phyloP scores from a whole-genome alignment of 345 rosid genomes.

The Acer saccharum region DNA sequence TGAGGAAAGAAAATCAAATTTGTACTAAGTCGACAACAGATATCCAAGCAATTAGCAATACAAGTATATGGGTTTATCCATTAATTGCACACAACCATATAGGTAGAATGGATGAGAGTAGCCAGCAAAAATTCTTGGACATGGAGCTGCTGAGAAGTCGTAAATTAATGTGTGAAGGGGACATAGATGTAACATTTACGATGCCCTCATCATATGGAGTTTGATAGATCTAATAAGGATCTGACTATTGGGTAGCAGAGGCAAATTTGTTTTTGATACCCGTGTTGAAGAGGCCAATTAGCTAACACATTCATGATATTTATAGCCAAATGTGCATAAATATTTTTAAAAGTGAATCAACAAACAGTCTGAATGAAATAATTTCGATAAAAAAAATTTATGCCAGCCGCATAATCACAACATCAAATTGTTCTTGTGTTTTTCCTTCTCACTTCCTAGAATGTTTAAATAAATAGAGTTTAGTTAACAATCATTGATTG shows the following conservation, averaged over 20 bases:
- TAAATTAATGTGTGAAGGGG: not conserved
- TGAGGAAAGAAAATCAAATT: not conserved
- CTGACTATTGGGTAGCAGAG: not conserved
- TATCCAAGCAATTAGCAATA: not conserved
- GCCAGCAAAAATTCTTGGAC: too few relatives aligned
- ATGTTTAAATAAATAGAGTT: not conserved
- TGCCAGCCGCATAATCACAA: not conserved
- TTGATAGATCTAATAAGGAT: not conserved
- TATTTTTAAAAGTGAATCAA: not conserved
- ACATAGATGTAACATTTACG: not conserved
- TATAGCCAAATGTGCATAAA: not conserved
- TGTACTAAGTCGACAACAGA: not conserved
- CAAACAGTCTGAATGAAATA: not conserved
- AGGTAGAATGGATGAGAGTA: too few relatives aligned
- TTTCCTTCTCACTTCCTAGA: not conserved
- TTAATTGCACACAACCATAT: not conserved
- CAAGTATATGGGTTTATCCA: not conserved
- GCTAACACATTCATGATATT: not conserved
- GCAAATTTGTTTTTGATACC: not conserved
- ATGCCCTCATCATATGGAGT: not conserved
- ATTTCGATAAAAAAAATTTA: too few relatives aligned
- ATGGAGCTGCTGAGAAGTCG: too few relatives aligned
- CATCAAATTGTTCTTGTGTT: not conserved
- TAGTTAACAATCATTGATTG: not conserved
- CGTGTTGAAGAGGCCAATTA: not conserved